phyloP scores from a whole-genome alignment of 768 basidiomycete genomes.

The Myochromella boudieri region DNA sequence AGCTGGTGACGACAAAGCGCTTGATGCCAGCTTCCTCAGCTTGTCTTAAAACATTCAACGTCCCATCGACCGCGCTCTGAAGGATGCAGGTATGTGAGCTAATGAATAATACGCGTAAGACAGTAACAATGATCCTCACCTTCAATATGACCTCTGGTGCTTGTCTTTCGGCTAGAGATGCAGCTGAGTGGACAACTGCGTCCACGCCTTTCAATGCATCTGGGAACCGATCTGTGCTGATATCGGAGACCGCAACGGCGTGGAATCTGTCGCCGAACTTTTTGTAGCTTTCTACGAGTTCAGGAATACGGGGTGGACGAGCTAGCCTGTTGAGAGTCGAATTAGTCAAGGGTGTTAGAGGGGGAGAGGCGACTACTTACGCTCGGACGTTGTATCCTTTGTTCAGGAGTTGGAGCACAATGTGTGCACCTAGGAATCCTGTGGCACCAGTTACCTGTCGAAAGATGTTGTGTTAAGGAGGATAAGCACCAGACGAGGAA shows the following conservation, averaged over 20 bases:
- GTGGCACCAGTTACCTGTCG: constrained; percentile 45
- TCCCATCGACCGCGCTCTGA: constrained; percentile 38
- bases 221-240: constrained; percentile 38
- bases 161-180: constrained; percentile 31
- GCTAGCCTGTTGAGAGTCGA: constrained; percentile 10
- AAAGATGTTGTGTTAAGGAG: too few relatives aligned
- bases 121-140: constrained; percentile 18
- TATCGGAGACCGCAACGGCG: constrained; percentile 25
- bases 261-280: constrained; percentile 8
- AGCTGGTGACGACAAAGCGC: constrained; percentile 38
- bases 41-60: constrained; percentile 37
- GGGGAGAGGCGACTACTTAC: constrained; percentile 21
- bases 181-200: constrained; percentile 46
- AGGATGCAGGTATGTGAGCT: constrained; percentile 13
- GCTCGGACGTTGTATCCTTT: constrained; percentile 49
- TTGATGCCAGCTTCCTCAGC: constrained; percentile 34
- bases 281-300: constrained; percentile 16
- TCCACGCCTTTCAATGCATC: constrained; percentile 51
- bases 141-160: constrained; percentile 23
- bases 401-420: constrained; percentile 38
- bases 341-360: neutral
- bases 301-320: constrained; percentile 17
- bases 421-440: constrained; percentile 41
- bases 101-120: constrained; percentile 11
- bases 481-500: too few relatives aligned